phyloP scores from a whole-genome alignment of 2,329 filamentous ascomycete species.

The Trichoderma harzianum region DNA sequence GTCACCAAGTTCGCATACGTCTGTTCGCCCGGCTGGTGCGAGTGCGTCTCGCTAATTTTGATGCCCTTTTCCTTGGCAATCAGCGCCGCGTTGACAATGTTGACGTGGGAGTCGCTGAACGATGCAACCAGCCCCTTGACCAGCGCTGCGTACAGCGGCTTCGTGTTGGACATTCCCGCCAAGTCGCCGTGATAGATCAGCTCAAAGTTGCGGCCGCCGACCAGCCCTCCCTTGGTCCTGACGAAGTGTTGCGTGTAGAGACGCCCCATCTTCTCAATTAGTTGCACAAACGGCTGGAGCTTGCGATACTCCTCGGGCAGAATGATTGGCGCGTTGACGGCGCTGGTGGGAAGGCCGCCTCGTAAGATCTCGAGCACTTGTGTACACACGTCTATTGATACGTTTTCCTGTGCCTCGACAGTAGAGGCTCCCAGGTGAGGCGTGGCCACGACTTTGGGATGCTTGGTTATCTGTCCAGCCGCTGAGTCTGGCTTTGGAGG shows the following conservation, averaged over 20 bases:
- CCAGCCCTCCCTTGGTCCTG: slow-evolving; percentile 39
- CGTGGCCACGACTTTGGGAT: slow-evolving; percentile 71
- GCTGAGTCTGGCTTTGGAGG: slow-evolving; percentile 56
- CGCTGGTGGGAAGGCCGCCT: slow-evolving; percentile 69
- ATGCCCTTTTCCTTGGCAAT: slow-evolving; percentile 76
- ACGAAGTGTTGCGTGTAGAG: slow-evolving; percentile 76
- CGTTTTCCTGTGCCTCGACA: slow-evolving; percentile 79
- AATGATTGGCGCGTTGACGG: slow-evolving; percentile 79
- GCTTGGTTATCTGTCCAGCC: slow-evolving; percentile 61
- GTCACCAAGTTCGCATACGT: slow-evolving; percentile 71
- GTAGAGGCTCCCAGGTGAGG: slow-evolving; percentile 79
- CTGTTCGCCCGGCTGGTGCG: slow-evolving; percentile 57
- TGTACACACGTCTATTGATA: slow-evolving; percentile 77
- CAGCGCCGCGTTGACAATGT: slow-evolving; percentile 77
- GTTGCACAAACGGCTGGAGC: slow-evolving; percentile 69
- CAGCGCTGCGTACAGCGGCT: slow-evolving; percentile 73
- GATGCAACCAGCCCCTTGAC: slow-evolving; percentile 71
- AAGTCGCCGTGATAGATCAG: slow-evolving; percentile 75
- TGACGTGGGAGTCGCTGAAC: slow-evolving; percentile 68
- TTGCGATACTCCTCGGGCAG: slow-evolving; percentile 76
- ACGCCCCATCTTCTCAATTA: slow-evolving; percentile 76
- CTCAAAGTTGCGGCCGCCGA: slow-evolving; percentile 67
- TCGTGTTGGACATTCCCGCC: slow-evolving; percentile 67
- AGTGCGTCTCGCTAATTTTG: slow-evolving; percentile 69
- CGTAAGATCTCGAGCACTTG: slow-evolving; percentile 72